Evolutionary conservation across 306 rosid species (phyloP).

Genomic region (Lathyrus aphaca): DNA sequence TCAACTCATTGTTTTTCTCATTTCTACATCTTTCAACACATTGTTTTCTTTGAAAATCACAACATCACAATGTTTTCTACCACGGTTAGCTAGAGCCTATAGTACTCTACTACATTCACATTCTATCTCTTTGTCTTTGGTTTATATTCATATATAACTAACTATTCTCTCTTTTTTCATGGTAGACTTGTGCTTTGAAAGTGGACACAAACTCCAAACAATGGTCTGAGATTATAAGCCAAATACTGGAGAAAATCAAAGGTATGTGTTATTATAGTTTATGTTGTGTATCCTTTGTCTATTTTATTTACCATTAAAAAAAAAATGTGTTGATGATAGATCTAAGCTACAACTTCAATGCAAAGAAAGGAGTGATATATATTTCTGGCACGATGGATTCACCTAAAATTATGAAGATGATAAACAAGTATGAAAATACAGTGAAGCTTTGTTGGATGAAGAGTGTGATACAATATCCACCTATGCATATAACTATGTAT

Average conservation of each 20-base stretch:
- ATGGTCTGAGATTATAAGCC: conserved; percentile 23
- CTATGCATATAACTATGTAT: background rate
- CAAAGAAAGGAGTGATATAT: conserved; percentile 33
- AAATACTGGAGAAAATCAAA: conserved; percentile 20
- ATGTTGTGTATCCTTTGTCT: background rate
- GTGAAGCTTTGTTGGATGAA: conserved; percentile 29
- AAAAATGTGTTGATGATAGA: conserved; percentile 12
- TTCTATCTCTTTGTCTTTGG: too few relatives aligned
- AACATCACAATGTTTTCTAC: too few relatives aligned
- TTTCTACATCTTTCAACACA: too few relatives aligned
- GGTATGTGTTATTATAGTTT: background rate
- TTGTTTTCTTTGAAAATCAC: too few relatives aligned
- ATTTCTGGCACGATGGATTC: conserved; percentile 38
- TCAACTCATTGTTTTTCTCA: too few relatives aligned
- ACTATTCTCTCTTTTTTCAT: too few relatives aligned
- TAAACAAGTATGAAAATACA: background rate
- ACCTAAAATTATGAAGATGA: conserved; percentile 13
- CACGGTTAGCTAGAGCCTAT: too few relatives aligned
- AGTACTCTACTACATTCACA: too few relatives aligned
- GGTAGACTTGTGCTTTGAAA: conserved; percentile 36
- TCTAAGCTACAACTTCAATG: conserved; percentile 31
- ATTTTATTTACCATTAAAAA: background rate
- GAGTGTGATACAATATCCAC: conserved; percentile 5
- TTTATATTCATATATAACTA: too few relatives aligned
- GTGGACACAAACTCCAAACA: conserved; percentile 19